phyloP scores from a whole-genome alignment of 352 stramenopile species.

The Peronospora farinosa region DNA sequence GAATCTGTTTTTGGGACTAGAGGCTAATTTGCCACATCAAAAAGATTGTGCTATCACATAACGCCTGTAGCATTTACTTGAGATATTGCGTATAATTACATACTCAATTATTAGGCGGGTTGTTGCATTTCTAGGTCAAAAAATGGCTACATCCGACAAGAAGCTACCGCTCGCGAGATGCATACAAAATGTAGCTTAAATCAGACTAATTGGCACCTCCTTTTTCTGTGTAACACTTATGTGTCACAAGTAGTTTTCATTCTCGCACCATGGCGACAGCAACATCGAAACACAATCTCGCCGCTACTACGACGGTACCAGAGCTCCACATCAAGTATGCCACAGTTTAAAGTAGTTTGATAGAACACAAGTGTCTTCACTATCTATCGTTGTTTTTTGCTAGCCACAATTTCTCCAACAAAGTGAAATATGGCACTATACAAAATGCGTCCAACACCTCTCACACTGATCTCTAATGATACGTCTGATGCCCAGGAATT shows the following conservation, averaged over 20 bases:
- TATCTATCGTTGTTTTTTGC: background rate
- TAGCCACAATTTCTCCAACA: background rate
- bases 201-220: no score
- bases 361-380: background rate
- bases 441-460: background rate
- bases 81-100: no score
- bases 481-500: slow-evolving; percentile 39
- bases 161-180: no score
- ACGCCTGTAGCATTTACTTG: no score
- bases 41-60: no score
- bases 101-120: no score
- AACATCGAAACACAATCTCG: slow-evolving; percentile 8
- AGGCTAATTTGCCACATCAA: no score
- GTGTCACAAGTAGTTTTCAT: background rate
- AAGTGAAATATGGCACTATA: slow-evolving; percentile 1
- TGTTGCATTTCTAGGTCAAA: no score
- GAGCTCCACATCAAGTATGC: slow-evolving; percentile 65
- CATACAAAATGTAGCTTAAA: no score
- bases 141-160: no score
- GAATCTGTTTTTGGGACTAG: no score
- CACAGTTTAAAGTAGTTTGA: background rate
- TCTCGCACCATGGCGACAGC: slow-evolving; percentile 6
- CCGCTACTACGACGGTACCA: slow-evolving; percentile 12
- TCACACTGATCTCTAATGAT: slow-evolving; percentile 5
- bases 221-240: slow-evolving; percentile 7